These are phyloP conservation scores for Hymenochaete sp. DNA, from an alignment of 1,284 basidiomycete species.

Conservation along the genomic window DNA sequence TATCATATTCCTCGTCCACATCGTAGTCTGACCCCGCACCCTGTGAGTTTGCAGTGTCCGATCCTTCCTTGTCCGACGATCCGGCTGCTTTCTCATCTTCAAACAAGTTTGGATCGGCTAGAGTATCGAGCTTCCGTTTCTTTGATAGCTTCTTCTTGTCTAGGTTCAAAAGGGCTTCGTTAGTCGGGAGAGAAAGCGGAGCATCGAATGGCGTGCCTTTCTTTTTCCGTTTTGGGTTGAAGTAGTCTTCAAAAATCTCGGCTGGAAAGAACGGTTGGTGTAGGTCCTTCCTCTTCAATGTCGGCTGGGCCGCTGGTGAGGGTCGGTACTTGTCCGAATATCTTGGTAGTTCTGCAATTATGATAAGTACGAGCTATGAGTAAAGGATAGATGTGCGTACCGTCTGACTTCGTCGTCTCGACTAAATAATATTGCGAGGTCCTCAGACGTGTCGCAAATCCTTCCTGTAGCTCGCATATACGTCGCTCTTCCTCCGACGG, in stretches of 20 bases:
- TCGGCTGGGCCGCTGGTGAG: conserved; percentile 47
- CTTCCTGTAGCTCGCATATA: conserved; percentile 56
- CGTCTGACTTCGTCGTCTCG: conserved; percentile 58
- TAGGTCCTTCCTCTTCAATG: conserved; percentile 58
- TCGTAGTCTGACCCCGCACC: conserved; percentile 68
- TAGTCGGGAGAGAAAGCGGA: neutral
- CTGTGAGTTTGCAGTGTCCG: conserved; percentile 26
- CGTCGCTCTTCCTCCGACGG: conserved; percentile 53
- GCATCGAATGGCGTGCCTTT: conserved; percentile 34
- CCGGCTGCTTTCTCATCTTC: conserved; percentile 52
- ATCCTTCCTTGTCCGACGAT: neutral
- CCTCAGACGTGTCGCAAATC: conserved; percentile 54
- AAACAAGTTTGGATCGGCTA: conserved; percentile 40
- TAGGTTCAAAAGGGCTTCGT: conserved; percentile 18
- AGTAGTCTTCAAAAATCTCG: conserved; percentile 68
- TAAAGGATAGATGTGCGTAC: conserved; percentile 30
- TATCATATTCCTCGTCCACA: conserved; percentile 77
- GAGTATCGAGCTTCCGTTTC: conserved; percentile 53
- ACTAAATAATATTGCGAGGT: conserved; percentile 64
- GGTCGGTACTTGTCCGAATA: conserved; percentile 77
- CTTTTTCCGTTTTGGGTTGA: conserved; percentile 61
- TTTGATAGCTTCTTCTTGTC: conserved; percentile 33
- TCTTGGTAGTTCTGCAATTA: conserved; percentile 52
- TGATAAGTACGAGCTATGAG: conserved; percentile 14
- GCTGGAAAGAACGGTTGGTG: conserved; percentile 68